Conservation (phyloP, 1,139 yeast genomes). For the Hyphopichia wangnamkhiaoensis region DNA sequence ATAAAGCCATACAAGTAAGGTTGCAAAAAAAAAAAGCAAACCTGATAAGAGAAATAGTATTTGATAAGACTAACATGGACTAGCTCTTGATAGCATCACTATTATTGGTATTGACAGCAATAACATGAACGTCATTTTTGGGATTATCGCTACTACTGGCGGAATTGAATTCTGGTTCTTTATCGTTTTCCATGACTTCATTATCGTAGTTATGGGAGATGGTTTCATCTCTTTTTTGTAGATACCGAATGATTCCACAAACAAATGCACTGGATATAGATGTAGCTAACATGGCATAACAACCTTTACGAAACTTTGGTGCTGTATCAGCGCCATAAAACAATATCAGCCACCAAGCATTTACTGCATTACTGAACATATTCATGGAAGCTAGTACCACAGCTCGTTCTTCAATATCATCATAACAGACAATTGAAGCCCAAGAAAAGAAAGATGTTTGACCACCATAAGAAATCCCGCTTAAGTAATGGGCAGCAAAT, state of each 20-base stretch:
- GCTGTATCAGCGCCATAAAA: slow-evolving; percentile 53
- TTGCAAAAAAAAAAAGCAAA: too few species aligned
- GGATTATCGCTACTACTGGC: too few species aligned
- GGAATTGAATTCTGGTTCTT: too few species aligned
- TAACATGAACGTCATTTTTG: too few species aligned
- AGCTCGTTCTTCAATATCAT: slow-evolving; percentile 59
- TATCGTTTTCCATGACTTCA: neutral
- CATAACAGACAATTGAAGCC: slow-evolving; percentile 57
- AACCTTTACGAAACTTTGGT: slow-evolving; percentile 52
- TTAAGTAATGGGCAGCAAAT: slow-evolving; percentile 55
- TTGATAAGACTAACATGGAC: too few species aligned
- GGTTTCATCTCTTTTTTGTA: slow-evolving; percentile 38
- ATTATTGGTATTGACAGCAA: neutral
- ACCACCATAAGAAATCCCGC: slow-evolving; percentile 57
- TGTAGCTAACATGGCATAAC: slow-evolving; percentile 59
- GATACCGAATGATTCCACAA: slow-evolving; percentile 28
- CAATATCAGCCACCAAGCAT: slow-evolving; percentile 63
- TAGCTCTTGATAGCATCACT: too few species aligned
- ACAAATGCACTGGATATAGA: slow-evolving; percentile 33
- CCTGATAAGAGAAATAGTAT: too few species aligned
- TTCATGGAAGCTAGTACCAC: slow-evolving; percentile 62
- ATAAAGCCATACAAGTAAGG: neutral
- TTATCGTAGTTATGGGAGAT: too few species aligned
- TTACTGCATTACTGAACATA: slow-evolving; percentile 61
- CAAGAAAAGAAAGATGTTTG: slow-evolving; percentile 61